A percentile compares a stretch with the other conserved stretches of the same genome.
phyloP scores from a whole-genome alignment of 148 eudicot genomes.

The Diospyros kaki region DNA sequence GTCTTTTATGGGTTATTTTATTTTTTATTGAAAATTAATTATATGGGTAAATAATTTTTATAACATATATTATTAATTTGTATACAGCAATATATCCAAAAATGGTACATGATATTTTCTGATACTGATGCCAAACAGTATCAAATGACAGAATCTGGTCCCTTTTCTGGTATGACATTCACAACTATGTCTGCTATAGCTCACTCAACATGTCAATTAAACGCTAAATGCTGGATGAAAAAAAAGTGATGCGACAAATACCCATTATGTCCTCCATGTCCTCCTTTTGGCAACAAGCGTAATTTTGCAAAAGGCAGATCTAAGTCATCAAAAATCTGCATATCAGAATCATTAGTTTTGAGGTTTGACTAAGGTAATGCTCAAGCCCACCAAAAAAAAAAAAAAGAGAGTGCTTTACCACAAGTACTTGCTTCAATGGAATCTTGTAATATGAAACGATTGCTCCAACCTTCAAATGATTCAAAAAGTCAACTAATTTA shows the following conservation, averaged over 20 bases:
- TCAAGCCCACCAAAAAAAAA: not conserved
- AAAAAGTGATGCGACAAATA: slow-evolving; percentile 21
- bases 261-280: slow-evolving; percentile 99
- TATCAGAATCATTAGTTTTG: slow-evolving; percentile 10
- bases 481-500: slow-evolving; percentile 9
- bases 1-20: too few species aligned
- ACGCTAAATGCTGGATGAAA: slow-evolving; percentile 3
- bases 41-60: too few species aligned
- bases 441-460: slow-evolving; percentile 89
- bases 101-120: too few species aligned
- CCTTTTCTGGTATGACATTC: too few species aligned
- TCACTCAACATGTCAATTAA: not conserved
- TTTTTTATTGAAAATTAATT: too few species aligned
- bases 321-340: slow-evolving; percentile 88
- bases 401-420: slow-evolving; percentile 52
- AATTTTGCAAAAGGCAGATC: slow-evolving; percentile 91
- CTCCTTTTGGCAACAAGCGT: slow-evolving; percentile 90
- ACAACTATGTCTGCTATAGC: not conserved
- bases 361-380: slow-evolving; percentile 1
- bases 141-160: too few species aligned
- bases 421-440: slow-evolving; percentile 87
- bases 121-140: too few species aligned
- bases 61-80: too few species aligned
- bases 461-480: slow-evolving; percentile 68
- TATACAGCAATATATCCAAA: too few species aligned